phyloP scores from a whole-genome alignment of 441 rosid species.

The Populus hybrid region DNA sequence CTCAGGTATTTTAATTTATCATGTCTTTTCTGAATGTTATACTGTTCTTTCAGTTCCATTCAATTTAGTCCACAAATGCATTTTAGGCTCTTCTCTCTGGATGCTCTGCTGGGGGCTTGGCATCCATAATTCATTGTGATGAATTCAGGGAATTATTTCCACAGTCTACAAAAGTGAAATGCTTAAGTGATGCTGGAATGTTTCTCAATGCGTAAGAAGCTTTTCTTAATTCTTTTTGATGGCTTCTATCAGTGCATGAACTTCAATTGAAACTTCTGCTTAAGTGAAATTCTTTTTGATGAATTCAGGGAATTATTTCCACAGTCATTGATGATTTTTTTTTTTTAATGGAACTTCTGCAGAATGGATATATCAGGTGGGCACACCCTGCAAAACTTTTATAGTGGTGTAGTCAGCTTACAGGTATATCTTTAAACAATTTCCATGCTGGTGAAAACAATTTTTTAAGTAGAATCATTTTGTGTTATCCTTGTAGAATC shows the following conservation, averaged over 20 bases:
- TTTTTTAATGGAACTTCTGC: constrained; percentile 17
- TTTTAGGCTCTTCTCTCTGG: constrained; percentile 83
- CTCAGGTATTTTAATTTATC: constrained; percentile 42
- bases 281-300: no score
- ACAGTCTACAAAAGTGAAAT: constrained; percentile 58
- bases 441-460: not conserved
- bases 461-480: no score
- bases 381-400: constrained; percentile 57
- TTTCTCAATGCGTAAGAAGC: constrained; percentile 74
- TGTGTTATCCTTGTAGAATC: not conserved
- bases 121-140: constrained; percentile 78
- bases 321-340: not conserved
- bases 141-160: constrained; percentile 65
- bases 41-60: not conserved
- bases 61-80: not conserved
- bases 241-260: not conserved
- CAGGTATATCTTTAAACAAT: constrained; percentile 41
- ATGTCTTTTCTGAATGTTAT: not conserved
- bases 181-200: constrained; percentile 90
- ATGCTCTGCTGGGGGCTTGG: constrained; percentile 92
- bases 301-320: no score
- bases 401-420: constrained; percentile 59
- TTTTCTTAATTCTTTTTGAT: not conserved
- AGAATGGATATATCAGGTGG: constrained; percentile 82
- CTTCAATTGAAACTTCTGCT: no score